Base-by-base conservation (phyloP, 768 basidiomycete genomes). In the Tephrocybe sp. region DNA sequence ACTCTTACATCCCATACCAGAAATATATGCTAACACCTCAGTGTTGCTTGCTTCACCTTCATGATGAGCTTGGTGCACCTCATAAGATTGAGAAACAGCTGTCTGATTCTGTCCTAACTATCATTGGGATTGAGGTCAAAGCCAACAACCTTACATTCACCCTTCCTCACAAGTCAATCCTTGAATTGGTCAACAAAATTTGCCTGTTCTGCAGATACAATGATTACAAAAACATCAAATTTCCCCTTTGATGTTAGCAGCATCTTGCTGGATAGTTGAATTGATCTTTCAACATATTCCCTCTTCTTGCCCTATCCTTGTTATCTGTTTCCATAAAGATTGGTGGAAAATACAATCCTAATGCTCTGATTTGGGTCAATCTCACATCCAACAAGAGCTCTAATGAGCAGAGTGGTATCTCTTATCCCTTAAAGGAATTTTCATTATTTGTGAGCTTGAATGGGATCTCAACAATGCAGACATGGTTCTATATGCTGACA, bases 41-140 rank as follows among this genome's bases (percentile, higher is more conserved):
- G 45, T n/a, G 11, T 4, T 5, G 24, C 3, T 41, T 57, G 3
- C 40, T 57, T 3, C 5, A 8, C n/a, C 28, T 30, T 5, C 11
- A 11, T 5, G 28, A 30, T 11, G 28, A 30, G 5, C 28, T 77
- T n/a, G 65, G 70, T 0, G 59, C 75, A 14, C 74, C 73, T 0
- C 74, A 78, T 53, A 64, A 73, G 17, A 52, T 64, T 12, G 26
- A 42, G 1, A 79, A 79, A 52, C 78, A 79, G 50, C 18, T 73
- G 0, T 69, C n/a, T 17, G 74, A 71, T 0, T 6, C 42, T 0
- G 4, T 28, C 0, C 62, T 77, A 3, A 59, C 60, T 2, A 67
- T 77, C 49, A 70, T 77, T 48, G 73, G 76, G 11, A 72, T 73
- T 44, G 33, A 64, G 0, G 69, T 77, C 15, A 67, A 78, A 50